phyloP scores from a whole-genome alignment of 2,329 filamentous ascomycete genomes.

The Colletotrichum coccodes region DNA sequence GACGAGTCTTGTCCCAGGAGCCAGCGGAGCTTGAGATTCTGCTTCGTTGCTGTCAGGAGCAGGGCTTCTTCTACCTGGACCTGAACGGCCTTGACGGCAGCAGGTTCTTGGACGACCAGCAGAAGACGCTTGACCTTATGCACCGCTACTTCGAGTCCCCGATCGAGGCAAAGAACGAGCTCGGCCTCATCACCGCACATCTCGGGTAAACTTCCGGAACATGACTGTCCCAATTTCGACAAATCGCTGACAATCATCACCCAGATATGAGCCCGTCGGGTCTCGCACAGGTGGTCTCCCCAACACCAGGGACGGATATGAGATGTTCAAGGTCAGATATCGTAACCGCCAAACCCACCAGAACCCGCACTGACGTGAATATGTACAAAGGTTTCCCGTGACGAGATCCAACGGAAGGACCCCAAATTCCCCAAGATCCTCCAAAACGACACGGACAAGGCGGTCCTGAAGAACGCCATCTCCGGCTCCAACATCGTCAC shows the following conservation, averaged over 20 bases:
- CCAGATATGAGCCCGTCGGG: constrained; percentile 59
- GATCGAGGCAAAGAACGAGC: constrained; percentile 66
- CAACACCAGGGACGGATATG: constrained; percentile 61
- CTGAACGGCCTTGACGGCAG: constrained; percentile 63
- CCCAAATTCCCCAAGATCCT: constrained; percentile 57
- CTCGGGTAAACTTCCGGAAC: constrained; percentile 51
- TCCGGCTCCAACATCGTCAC: constrained; percentile 61
- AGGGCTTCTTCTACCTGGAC: constrained; percentile 67
- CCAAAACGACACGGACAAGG: constrained; percentile 59
- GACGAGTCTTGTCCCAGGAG: constrained; percentile 62
- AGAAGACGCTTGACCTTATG: constrained; percentile 64
- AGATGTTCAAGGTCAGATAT: constrained; percentile 58
- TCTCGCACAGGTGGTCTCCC: constrained; percentile 57
- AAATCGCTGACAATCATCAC: background rate
- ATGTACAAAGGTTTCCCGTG: constrained; percentile 48
- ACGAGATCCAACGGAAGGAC: constrained; percentile 59
- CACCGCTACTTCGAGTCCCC: constrained; percentile 64
- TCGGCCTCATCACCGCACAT: constrained; percentile 63
- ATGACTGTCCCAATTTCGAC: background rate
- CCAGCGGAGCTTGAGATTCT: constrained; percentile 63
- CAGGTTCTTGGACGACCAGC: constrained; percentile 61
- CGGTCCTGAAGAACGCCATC: constrained; percentile 59
- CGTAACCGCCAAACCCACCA: no score
- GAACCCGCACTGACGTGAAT: constrained; percentile 19
- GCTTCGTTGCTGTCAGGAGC: constrained; percentile 57